These are phyloP conservation scores for Candida ponderosae DNA, from an alignment of 805 yeast species.

Conservation along the genomic window DNA sequence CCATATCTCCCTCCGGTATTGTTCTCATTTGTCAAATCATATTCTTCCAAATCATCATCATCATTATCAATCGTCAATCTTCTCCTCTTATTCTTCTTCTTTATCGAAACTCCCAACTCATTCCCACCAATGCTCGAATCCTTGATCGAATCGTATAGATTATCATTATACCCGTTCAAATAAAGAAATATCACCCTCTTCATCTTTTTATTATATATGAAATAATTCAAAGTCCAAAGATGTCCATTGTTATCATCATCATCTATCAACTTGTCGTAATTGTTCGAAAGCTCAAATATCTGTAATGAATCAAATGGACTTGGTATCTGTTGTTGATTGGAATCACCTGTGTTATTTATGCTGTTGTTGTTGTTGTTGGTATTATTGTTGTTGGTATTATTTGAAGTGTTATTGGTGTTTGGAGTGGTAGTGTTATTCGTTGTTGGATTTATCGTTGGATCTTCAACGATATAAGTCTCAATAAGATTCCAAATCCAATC, in stretches of 20 bases:
- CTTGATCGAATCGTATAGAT: constrained; percentile 29
- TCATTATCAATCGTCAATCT: constrained; percentile 28
- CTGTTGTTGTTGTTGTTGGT: no score
- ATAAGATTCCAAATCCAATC: constrained; percentile 82
- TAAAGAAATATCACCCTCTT: constrained; percentile 87
- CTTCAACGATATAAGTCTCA: constrained; percentile 61
- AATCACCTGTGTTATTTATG: no score
- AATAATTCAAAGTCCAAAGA: constrained; percentile 66
- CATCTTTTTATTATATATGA: constrained; percentile 82
- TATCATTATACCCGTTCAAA: constrained; percentile 43
- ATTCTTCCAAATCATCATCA: constrained; percentile 30
- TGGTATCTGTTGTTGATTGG: no score
- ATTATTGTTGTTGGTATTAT: no score
- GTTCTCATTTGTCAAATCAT: constrained; percentile 27
- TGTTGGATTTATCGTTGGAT: no score
- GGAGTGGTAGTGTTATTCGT: no score
- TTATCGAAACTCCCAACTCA: no score
- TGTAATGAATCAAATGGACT: not conserved
- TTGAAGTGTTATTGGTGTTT: no score
- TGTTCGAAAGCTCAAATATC: not conserved
- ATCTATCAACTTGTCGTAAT: constrained; percentile 42
- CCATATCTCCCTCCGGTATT: constrained; percentile 6
- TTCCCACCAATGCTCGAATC: no score
- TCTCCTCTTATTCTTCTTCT: constrained; percentile 14
- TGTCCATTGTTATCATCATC: constrained; percentile 32